Base-by-base conservation (phyloP, 768 basidiomycete species). In the Amyloporia xantha region DNA sequence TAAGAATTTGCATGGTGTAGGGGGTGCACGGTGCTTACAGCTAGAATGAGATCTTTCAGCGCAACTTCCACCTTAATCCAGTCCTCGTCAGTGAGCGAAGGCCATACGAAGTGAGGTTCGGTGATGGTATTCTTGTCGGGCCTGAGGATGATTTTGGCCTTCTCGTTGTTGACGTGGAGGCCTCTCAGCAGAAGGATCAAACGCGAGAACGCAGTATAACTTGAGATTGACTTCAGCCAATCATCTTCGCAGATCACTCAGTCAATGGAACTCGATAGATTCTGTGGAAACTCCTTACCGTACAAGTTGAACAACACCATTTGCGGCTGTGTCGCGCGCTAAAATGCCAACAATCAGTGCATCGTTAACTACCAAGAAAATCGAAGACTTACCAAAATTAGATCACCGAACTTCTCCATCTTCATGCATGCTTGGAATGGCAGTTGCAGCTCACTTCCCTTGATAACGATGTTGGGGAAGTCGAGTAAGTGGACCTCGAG, bases 391-490 rank as follows among this genome's bases (percentile, higher is more conserved):
- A 84, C 85, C 65, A 97, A 66, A 56, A 97, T 97, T 53, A 99
- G 73, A 65, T 99, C 96, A 71, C 96, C 96, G 58, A 99, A 98
- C 69, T 98, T 97, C 78, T 99, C 96, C 86, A 98, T 94, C 76
- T 98, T 98, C 91, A 99, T 93, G 59, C 93, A 95, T 13, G 96
- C 95, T 69, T 98, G 95, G 93, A 99, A 99, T 0, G 96, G 96
- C 49, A 98, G 73, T 61, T 99, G 96, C 41, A 99, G 74, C 66
- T 99, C 96, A 56, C 90, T 93, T 50, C 96, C 96, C 72, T 98
- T 98, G 76, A 99, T 99, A 68, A 99, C 96, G 57, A 99, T 99
- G 69, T 99, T 99, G 44, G 96, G 96, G 85, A 99, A 99, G 71
- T 99, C 96, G 54, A 99, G 83, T 66, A 98, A 79, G 65, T 98